A percentile compares a stretch with the other conserved stretches of the same genome.
Evolutionary conservation across 2,329 filamentous ascomycete species (phyloP).

Genomic region (Sclerotiophoma versabilis): DNA sequence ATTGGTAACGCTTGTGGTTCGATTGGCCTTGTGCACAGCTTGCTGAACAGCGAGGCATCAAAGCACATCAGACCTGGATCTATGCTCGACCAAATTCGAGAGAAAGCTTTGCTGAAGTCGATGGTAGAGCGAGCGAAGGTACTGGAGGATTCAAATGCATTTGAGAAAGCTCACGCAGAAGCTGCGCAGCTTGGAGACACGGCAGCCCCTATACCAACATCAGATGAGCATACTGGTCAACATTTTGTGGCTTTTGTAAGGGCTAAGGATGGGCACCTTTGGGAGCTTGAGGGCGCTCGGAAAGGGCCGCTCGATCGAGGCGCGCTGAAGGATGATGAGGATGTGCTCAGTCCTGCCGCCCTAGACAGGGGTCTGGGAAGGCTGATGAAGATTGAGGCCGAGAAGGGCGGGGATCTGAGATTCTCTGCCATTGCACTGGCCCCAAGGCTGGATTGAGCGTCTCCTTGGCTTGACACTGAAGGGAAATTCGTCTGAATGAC

Average conservation of each 20-base stretch:
- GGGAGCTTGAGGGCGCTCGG: conserved; percentile 55
- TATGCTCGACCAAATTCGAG: conserved; percentile 55
- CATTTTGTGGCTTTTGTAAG: conserved; percentile 59
- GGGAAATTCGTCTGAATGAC: too few relatives aligned
- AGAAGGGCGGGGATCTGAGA: conserved; percentile 49
- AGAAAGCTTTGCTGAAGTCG: conserved; percentile 53
- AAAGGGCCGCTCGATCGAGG: conserved; percentile 57
- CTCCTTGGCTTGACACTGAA: too few relatives aligned
- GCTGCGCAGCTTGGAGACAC: conserved; percentile 54
- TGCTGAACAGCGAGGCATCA: conserved; percentile 58
- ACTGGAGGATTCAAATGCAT: conserved; percentile 57
- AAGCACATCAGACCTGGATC: conserved; percentile 54
- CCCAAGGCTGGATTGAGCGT: conserved; percentile 21
- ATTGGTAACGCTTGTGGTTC: conserved; percentile 66
- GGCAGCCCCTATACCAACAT: conserved; percentile 35
- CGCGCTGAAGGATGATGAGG: conserved; percentile 49
- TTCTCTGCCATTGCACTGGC: conserved; percentile 56
- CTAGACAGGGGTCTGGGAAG: conserved; percentile 51
- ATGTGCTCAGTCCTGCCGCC: conserved; percentile 54
- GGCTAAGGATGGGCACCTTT: conserved; percentile 55
- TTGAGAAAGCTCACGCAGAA: conserved; percentile 54
- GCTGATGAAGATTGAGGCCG: conserved; percentile 47
- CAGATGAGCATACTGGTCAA: conserved; percentile 43
- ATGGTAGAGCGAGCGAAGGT: conserved; percentile 58
- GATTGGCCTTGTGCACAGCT: conserved; percentile 63